phyloP scores from a whole-genome alignment of 345 rosid genomes.

The Rhodamnia argentea region DNA sequence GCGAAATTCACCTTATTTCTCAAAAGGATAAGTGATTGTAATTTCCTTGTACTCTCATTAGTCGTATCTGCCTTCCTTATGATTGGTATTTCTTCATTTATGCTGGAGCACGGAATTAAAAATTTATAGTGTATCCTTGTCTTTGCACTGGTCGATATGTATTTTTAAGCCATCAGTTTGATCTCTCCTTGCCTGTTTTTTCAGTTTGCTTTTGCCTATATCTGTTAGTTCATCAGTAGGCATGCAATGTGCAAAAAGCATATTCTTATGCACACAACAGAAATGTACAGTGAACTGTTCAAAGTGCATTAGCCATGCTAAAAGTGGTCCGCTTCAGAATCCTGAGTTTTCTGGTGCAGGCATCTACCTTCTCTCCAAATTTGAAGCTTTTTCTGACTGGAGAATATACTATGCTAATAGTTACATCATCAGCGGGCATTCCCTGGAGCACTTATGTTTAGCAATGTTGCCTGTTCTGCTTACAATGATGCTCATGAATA shows the following conservation, averaged over 20 bases:
- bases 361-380: constrained; percentile 38
- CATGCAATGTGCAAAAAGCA: neutral
- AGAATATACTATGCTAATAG: constrained; percentile 48
- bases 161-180: neutral
- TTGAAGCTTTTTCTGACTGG: constrained; percentile 51
- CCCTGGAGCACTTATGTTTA: constrained; percentile 62
- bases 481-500: constrained; percentile 57
- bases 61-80: neutral
- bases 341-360: constrained; percentile 22
- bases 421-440: constrained; percentile 69
- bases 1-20: neutral
- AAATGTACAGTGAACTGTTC: neutral
- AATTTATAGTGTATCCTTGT: neutral
- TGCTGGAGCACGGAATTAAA: neutral
- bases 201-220: neutral
- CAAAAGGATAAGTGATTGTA: neutral
- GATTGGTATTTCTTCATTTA: neutral
- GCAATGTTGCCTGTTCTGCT: constrained; percentile 43
- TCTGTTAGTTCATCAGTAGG: neutral
- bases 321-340: neutral
- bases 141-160: neutral
- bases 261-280: neutral
- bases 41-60: neutral
- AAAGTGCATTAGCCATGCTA: neutral
- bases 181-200: neutral